Evolutionary conservation across 2,329 filamentous ascomycete genomes (phyloP).

Genomic region (Fonsecaea pedrosoi): DNA sequence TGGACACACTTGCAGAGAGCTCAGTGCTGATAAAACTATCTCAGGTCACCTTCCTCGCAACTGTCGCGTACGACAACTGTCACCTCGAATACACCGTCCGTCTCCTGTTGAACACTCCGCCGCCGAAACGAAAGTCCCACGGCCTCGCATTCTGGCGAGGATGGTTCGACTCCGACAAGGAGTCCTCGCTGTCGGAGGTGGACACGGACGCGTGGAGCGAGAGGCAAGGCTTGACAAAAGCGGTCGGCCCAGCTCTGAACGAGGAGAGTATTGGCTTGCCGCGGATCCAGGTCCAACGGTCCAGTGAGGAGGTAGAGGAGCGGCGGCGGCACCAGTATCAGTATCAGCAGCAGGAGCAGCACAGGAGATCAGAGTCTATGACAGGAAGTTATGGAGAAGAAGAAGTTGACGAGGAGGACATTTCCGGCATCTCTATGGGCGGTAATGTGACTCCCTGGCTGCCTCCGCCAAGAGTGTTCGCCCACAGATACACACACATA

Average conservation of each 20-base stretch:
- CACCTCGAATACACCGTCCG: slow-evolving; percentile 21
- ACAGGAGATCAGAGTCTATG: neutral
- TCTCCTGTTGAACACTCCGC: slow-evolving; percentile 17
- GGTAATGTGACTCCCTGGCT: neutral
- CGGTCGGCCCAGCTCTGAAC: neutral
- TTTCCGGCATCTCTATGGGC: neutral
- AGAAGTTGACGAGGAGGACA: slow-evolving; percentile 9
- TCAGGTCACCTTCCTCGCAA: slow-evolving; percentile 14
- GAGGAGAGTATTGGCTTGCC: neutral
- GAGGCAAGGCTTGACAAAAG: neutral
- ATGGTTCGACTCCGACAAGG: neutral
- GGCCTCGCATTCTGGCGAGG: slow-evolving; percentile 16
- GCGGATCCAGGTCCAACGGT: neutral
- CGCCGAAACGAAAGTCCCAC: slow-evolving; percentile 7
- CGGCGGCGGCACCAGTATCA: neutral
- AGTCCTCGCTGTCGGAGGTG: neutral
- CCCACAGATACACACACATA: too few relatives aligned
- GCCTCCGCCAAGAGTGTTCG: neutral
- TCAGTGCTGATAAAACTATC: neutral
- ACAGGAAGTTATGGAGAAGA: neutral
- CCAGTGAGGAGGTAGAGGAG: neutral
- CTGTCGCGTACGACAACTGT: slow-evolving; percentile 23
- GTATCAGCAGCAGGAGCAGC: neutral
- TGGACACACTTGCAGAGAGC: neutral
- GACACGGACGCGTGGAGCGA: slow-evolving; percentile 1